Conservation (phyloP, 306 rosid species). For the Ceratonia siliqua region DNA sequence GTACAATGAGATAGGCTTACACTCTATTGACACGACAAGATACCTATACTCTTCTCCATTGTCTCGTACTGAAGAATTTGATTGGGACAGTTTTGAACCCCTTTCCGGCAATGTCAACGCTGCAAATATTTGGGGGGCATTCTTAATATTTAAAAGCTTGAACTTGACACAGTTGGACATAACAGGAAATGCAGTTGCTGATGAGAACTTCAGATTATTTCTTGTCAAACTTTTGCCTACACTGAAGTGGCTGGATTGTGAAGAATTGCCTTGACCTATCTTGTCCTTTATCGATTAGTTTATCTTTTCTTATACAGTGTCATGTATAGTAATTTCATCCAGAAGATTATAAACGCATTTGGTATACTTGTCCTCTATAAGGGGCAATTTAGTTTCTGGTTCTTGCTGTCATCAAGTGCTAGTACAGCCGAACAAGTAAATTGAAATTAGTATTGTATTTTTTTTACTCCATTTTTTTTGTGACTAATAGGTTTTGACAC, state of each 20-base stretch:
- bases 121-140: conserved; percentile 68
- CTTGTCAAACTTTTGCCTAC: conserved; percentile 60
- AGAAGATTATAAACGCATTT: conserved; percentile 3
- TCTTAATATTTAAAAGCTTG: conserved; percentile 62
- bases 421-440: not conserved
- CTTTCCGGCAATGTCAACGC: conserved; percentile 33
- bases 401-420: conserved; percentile 17
- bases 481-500: too few relatives aligned
- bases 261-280: conserved; percentile 5
- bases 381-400: not conserved
- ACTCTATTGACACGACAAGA: conserved; percentile 71
- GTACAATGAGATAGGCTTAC: conserved; percentile 70
- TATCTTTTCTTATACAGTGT: conserved; percentile 5
- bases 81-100: conserved; percentile 44
- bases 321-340: not conserved
- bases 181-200: conserved; percentile 58
- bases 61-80: conserved; percentile 64
- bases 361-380: not conserved
- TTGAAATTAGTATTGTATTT: not conserved
- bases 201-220: conserved; percentile 60
- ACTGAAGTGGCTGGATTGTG: conserved; percentile 20
- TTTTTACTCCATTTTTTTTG: not conserved
- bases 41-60: conserved; percentile 75
- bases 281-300: conserved; percentile 14
- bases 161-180: conserved; percentile 63